Evolutionary conservation across 1,284 basidiomycete species (phyloP), one percentile per base, ranked within the genome.

Genomic region (Tilletia walkeri): DNA sequence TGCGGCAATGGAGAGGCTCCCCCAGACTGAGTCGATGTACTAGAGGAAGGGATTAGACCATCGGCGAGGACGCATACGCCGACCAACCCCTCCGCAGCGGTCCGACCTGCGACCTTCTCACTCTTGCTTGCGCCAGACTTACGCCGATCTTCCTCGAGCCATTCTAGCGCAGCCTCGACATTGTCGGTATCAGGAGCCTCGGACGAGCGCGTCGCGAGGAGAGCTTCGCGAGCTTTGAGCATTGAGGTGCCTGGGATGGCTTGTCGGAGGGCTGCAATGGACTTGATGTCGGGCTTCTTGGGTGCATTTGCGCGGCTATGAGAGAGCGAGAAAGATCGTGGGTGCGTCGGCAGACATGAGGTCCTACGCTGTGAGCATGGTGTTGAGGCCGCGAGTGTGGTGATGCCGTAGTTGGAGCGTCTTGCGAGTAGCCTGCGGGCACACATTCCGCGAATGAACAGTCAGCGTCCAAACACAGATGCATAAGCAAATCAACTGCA

Each of bases 211-310:
- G 89, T 88, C 36, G 89, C 89, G 66, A 86, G 84, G 69, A 97
- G 90, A 2, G 95, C 94, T 84, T 95, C 92, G 66, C 91, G 89
- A 65, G 94, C 95, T 85, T 94, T 93, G 63, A 89, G 87, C 79
- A 96, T 89, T 14, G 92, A 92, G 67, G 92, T 92, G 59, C 85
- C 81, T 0, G 80, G 87, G 76, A 90, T 89, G 72, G 87, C 87
- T 85, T 91, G 92, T 70, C 95, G 90, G 47, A 98, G 88, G 84
- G 93, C 89, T 2, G 91, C 91, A 73, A 98, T 91, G 74, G 94
- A 89, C 73, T 91, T 89, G 69, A 92, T 86, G 41, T 90, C 75
- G 0, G 80, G 79, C 67, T 79, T 80, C 50, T 75, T 72, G 41
- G 53, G 53, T 18, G 36, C 34, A 34, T 36, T 34, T 36, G 59